Percentiles rank a stretch among this genome's conserved stretches.
Evolutionary conservation across 2,329 filamentous ascomycete species (phyloP).

Genomic region (Trichophyton equinum): DNA sequence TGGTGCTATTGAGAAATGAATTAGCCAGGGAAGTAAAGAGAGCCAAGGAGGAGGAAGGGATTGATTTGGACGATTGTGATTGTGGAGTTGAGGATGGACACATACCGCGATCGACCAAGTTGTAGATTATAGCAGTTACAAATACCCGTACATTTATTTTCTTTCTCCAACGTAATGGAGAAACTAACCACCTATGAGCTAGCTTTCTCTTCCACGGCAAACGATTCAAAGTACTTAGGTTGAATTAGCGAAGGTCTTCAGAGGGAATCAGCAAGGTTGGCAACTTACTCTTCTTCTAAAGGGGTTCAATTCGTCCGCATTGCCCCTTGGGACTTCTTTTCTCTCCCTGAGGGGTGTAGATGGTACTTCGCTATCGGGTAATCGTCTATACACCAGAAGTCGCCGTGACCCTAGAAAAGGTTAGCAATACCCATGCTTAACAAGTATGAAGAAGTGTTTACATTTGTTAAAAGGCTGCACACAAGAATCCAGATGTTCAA

Average conservation of each 20-base stretch:
- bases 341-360: constrained; percentile 24
- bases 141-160: neutral
- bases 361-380: constrained; percentile 43
- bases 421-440: neutral
- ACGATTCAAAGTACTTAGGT: neutral
- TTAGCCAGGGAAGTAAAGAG: constrained; percentile 26
- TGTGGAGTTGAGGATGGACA: neutral
- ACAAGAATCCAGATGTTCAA: constrained; percentile 64
- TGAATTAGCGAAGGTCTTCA: neutral
- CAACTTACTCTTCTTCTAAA: constrained; percentile 44
- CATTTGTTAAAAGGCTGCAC: constrained; percentile 85
- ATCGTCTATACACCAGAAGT: constrained; percentile 71
- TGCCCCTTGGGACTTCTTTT: constrained; percentile 29
- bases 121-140: neutral
- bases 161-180: neutral
- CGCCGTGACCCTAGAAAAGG: constrained; percentile 60
- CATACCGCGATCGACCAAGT: neutral
- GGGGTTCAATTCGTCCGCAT: constrained; percentile 54
- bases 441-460: constrained; percentile 22
- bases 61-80: constrained; percentile 22
- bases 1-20: constrained; percentile 26
- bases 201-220: neutral
- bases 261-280: too few species aligned
- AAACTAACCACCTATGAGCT: neutral
- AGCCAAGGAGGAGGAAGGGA: constrained; percentile 25